These are phyloP conservation scores for Cladosporium austrohemisphaericum DNA, from an alignment of 2,329 filamentous ascomycete species.

Conservation along the genomic window DNA sequence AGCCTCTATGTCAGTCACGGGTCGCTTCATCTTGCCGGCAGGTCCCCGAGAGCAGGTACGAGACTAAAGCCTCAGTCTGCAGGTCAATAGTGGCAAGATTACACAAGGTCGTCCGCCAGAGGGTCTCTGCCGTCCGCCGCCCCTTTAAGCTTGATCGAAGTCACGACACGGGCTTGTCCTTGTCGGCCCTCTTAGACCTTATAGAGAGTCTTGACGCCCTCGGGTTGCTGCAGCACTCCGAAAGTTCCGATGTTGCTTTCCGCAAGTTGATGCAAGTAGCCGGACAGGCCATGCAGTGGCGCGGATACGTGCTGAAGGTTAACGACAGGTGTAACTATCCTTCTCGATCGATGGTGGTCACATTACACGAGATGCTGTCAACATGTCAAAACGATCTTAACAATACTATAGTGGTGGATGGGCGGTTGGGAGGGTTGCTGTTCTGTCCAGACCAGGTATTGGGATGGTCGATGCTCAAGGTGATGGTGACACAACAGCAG, in stretches of 20 bases:
- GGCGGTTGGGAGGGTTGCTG: neutral
- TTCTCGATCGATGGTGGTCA: conserved; percentile 1
- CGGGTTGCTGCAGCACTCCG: neutral
- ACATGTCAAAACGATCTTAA: neutral
- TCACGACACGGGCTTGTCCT: conserved; percentile 1
- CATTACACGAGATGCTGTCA: neutral
- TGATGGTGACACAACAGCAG: conserved; percentile 4
- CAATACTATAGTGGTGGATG: neutral
- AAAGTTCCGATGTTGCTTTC: neutral
- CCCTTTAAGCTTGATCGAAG: conserved; percentile 2
- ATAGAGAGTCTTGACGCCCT: neutral
- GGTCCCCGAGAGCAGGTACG: conserved; percentile 1
- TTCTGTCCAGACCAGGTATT: conserved; percentile 14
- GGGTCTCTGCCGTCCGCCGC: neutral
- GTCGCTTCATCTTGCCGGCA: conserved; percentile 4
- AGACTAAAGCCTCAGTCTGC: neutral
- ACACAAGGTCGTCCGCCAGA: conserved; percentile 4
- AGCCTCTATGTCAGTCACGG: neutral
- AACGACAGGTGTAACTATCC: conserved; percentile 8
- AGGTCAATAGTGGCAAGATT: conserved; percentile 5
- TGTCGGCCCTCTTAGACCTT: neutral
- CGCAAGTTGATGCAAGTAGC: neutral
- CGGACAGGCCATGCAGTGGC: neutral
- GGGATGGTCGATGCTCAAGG: conserved; percentile 6
- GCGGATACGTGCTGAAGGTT: conserved; percentile 4